Conservation (phyloP, 768 basidiomycete species). For the Gloeophyllum trabeum region DNA sequence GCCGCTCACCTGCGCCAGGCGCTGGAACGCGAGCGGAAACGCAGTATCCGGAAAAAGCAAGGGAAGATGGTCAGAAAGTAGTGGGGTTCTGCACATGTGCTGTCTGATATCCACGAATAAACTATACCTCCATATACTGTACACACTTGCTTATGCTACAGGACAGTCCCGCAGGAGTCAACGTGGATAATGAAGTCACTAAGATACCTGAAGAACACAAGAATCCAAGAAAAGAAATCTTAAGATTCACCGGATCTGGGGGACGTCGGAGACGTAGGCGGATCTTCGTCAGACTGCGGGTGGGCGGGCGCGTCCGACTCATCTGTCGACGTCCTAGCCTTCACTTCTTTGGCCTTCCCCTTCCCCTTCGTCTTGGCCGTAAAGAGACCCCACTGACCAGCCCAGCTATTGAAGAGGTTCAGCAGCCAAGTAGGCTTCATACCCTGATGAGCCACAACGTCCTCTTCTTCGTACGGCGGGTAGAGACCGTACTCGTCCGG, state of each 20-base stretch:
- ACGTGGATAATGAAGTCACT: too few relatives aligned
- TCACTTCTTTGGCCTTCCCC: constrained; percentile 1
- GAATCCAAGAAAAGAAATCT: too few relatives aligned
- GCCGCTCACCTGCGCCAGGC: constrained; percentile 22
- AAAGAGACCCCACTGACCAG: constrained; percentile 44
- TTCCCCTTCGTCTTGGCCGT: constrained; percentile 7
- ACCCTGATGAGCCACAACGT: constrained; percentile 41
- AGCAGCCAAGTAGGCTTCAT: constrained; percentile 73
- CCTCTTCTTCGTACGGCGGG: constrained; percentile 19
- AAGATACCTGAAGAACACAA: too few relatives aligned
- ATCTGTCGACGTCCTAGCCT: too few relatives aligned
- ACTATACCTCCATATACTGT: too few relatives aligned
- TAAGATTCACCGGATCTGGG: too few relatives aligned
- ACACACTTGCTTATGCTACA: too few relatives aligned
- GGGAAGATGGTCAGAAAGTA: constrained; percentile 49
- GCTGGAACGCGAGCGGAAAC: constrained; percentile 72
- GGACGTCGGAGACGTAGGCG: neutral
- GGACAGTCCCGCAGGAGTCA: too few relatives aligned
- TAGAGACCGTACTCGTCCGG: constrained; percentile 14
- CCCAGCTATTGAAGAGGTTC: constrained; percentile 70
- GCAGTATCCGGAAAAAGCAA: constrained; percentile 56
- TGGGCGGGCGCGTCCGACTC: neutral
- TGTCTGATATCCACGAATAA: too few relatives aligned
- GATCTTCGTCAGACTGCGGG: too few relatives aligned
- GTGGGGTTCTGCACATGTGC: constrained; percentile 10